Evolutionary conservation across 192 early-diverging fungal genomes (phyloP).

Genomic region (Backusella morwellensis): DNA sequence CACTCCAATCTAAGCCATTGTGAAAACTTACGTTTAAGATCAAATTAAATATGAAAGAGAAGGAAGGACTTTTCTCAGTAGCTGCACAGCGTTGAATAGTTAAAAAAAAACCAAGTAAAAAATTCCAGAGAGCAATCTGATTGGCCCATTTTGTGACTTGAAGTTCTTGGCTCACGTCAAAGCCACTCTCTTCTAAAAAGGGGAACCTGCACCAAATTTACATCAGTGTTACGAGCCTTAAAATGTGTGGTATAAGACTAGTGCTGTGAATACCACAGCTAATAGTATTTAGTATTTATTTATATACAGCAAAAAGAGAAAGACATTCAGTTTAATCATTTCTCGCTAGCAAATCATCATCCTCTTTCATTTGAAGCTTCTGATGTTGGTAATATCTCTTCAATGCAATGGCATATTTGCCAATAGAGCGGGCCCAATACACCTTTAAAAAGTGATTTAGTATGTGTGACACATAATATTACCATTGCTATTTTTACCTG

Average conservation of each 20-base stretch:
- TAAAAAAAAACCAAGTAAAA: not conserved
- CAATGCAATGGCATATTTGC: conserved; percentile 21
- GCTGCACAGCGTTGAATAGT: not conserved
- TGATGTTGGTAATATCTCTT: conserved; percentile 24
- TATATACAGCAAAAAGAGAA: not conserved
- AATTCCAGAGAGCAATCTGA: not conserved
- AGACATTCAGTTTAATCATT: not conserved
- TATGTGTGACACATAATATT: not conserved
- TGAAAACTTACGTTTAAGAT: not conserved
- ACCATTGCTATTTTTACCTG: conserved; percentile 16
- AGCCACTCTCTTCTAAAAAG: not conserved
- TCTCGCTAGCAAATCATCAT: conserved; percentile 3
- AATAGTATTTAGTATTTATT: not conserved
- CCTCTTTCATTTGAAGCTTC: conserved; percentile 9
- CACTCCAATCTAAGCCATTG: not conserved
- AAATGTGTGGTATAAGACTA: not conserved
- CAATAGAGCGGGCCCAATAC: conserved; percentile 26
- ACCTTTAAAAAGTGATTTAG: not conserved
- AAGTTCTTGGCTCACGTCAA: not conserved
- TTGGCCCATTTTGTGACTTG: not conserved
- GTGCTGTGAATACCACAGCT: not conserved
- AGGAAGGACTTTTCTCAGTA: not conserved
- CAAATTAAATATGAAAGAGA: conserved; percentile 8
- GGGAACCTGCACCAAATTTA: not conserved
- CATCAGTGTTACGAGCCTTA: not conserved